A percentile compares a stretch with the other conserved stretches of the same genome.
Conservation (phyloP, 805 yeast genomes). For the Ogataea thermomethanolica region DNA sequence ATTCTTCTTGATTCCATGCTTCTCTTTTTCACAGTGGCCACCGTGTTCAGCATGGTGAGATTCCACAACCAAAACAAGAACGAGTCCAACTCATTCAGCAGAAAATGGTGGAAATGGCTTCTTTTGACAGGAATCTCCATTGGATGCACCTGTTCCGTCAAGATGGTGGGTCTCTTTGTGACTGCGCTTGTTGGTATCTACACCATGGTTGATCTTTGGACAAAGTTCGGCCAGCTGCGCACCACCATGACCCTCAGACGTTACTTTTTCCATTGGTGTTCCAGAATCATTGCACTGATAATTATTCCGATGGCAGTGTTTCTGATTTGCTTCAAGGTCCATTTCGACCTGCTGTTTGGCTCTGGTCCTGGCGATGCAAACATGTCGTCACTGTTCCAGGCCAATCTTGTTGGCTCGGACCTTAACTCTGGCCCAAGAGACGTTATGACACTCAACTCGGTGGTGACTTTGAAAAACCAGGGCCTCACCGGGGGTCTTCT, state of each 20-base stretch:
- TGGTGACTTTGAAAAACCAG: constrained; percentile 62
- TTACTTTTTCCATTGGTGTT: constrained; percentile 61
- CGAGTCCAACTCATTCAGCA: constrained; percentile 48
- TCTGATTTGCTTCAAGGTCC: constrained; percentile 65
- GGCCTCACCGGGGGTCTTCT: constrained; percentile 71
- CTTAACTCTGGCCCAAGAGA: constrained; percentile 66
- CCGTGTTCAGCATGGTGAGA: constrained; percentile 68
- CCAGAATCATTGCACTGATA: constrained; percentile 62
- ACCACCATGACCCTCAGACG: constrained; percentile 42
- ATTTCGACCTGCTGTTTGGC: constrained; percentile 67
- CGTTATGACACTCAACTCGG: constrained; percentile 55
- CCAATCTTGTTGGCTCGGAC: constrained; percentile 67
- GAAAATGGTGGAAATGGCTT: constrained; percentile 94
- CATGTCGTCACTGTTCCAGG: constrained; percentile 86
- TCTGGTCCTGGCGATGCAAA: constrained; percentile 90
- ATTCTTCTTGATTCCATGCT: constrained; percentile 90
- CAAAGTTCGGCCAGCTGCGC: constrained; percentile 70
- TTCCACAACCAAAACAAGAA: constrained; percentile 59
- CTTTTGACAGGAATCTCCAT: constrained; percentile 76
- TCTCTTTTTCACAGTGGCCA: constrained; percentile 81
- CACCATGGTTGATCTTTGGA: constrained; percentile 86
- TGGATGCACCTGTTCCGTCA: constrained; percentile 90
- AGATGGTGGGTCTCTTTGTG: constrained; percentile 94
- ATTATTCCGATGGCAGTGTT: constrained; percentile 62
- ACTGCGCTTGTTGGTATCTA: constrained; percentile 86